Evolutionary conservation across 176 grass and related monocot genomes (phyloP), one percentile per base, ranked within the genome.

Genomic region (Oryza officinalis): DNA sequence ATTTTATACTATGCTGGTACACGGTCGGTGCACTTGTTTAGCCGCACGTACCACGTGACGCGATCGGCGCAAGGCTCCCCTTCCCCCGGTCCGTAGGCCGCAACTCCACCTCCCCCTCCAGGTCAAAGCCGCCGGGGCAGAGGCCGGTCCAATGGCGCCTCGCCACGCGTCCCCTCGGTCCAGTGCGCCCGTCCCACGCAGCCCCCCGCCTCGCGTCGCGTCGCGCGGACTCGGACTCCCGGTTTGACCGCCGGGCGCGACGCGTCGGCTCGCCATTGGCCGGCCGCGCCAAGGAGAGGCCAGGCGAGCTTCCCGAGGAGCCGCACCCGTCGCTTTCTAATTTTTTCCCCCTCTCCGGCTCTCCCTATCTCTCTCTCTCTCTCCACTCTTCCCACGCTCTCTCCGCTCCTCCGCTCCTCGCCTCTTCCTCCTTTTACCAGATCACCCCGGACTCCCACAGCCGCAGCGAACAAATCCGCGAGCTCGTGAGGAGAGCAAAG

Each of bases 241-340:
- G 44, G 28, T 84, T 84, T 84, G 82, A 84, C 72, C 52, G 52
- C 47, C 25, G 52, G 5, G 18, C 50, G 52, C 35, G 35, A 73
- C 80, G 80, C 57, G 81, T 76, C 44, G 72, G 10, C 2, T 33
- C 12, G 7, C 63, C 44, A 84, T 57, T 84, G 82, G 82, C 44
- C 13, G 72, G 43, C 45, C 40, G 22, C 28, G 72, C 71, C 31
- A 23, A 18, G 30, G 30, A 27, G 60, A 57, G 52, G 52, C 71
- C 22, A 67, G 71, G 81, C 60, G 81, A 83, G 60, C 30, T 57
- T 84, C 63, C 54, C 82, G 82, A 84, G 23, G 82, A 46, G 64
- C 82, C 82, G 41, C 72, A 65, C 71, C 71, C 57, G 59, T 74
- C 81, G 31, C 13, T 23, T 43, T 49, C 71, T 45, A 69, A 12